Base-by-base conservation (phyloP, 73 alveolate genomes). In the Effrenium voratum region DNA sequence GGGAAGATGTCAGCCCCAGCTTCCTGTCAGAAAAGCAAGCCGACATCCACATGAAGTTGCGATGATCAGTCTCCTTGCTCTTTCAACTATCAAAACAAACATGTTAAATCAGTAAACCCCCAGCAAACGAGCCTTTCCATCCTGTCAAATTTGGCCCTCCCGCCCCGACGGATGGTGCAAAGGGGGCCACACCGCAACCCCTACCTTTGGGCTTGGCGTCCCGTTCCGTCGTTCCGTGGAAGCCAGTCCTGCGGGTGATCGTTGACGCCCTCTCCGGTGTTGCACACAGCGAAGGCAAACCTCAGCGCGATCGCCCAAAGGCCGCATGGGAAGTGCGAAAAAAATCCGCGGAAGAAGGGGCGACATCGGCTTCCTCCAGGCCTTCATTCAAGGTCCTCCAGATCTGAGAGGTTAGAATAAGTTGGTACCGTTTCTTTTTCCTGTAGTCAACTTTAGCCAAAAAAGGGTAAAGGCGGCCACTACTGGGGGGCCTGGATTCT, bases 1-100 rank as follows among this genome's bases (percentile, higher is more conserved):
- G 97, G 97, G 68, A 90, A 90, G 87, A 90, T 87, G 73, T 38
- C 87, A 66, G 97, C 97, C 45, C 97, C 97, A 5, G 97, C 97
- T 30, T 90, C 97, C 87, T 87, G 85, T 13, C 79, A 15, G 45
- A 30, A 44, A n/a, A n/a, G n/a, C 19, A 52, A 52, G 19, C 66
- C 66, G 28, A 10, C 10, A 52, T 13, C 10, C 66, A 10, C 66
- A 10, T 52, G 19, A 52, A 52, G 28, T 19, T 19, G 28, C 19
- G 19, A 52, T 13, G 28, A 10, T 19, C 66, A 13, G 19, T 10
- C 66, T 13, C 19, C 66, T 19, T 52, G 66, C 66, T 10, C 66
- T 52, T 52, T 19, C 66, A 52, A 52, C 28, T 10, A 10, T 19
- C 66, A 10, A 52, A 52, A 52, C 66, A 10, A 52, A 19, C 10